Evolutionary conservation across 345 rosid genomes (phyloP).

Genomic region (Erysimum cheiranthoides): DNA sequence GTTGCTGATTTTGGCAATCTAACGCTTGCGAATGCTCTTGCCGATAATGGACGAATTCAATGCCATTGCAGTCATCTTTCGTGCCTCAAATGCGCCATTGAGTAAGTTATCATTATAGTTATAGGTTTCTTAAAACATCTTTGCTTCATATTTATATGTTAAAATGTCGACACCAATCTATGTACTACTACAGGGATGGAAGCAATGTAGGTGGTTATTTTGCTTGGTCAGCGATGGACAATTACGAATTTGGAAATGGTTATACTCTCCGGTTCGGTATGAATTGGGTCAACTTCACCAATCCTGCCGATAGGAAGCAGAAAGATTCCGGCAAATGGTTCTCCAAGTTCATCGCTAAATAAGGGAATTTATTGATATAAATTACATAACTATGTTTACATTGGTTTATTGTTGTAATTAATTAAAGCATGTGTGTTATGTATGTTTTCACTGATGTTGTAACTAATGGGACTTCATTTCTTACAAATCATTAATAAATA

Average conservation of each 20-base stretch:
- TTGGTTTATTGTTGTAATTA: background rate
- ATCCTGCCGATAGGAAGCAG: constrained; percentile 1
- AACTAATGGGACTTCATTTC: background rate
- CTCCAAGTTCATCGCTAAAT: constrained; percentile 39
- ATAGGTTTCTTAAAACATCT: too few relatives aligned
- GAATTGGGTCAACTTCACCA: constrained; percentile 28
- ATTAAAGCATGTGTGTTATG: background rate
- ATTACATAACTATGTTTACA: background rate
- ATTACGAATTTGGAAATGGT: constrained; percentile 19
- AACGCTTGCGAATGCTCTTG: constrained; percentile 13
- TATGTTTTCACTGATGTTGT: background rate
- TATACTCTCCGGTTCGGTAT: constrained; percentile 18
- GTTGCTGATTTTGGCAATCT: constrained; percentile 17
- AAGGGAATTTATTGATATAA: background rate
- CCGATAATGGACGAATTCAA: constrained; percentile 31
- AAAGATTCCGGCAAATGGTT: constrained; percentile 41
- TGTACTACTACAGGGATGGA: background rate
- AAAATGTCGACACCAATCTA: too few relatives aligned
- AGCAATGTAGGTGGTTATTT: constrained; percentile 20
- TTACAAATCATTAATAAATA: background rate
- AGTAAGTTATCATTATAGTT: constrained; percentile 17
- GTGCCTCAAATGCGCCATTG: constrained; percentile 30
- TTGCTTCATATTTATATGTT: too few relatives aligned
- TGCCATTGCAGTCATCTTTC: constrained; percentile 35
- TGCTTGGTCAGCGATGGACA: constrained; percentile 20